Percentiles rank a stretch among this genome's conserved stretches.
phyloP scores from a whole-genome alignment of 2,329 filamentous ascomycete species.

The Alternaria sp. region DNA sequence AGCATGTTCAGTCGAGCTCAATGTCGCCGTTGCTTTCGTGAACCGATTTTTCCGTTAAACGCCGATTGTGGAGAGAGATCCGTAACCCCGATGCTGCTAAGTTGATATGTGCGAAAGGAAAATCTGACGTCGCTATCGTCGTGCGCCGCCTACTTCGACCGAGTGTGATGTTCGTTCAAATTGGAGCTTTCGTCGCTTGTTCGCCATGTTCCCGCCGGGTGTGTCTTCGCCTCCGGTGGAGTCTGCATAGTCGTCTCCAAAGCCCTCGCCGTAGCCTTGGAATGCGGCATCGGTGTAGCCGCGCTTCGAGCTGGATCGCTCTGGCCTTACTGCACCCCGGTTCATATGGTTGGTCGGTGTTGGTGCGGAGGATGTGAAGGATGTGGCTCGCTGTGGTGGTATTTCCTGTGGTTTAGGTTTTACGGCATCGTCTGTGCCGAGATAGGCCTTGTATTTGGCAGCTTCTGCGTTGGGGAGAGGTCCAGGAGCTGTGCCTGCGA shows the following conservation, averaged over 20 bases:
- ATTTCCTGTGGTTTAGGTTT: slow-evolving; percentile 38
- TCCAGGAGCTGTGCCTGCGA: slow-evolving; percentile 51
- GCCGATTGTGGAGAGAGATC: slow-evolving; percentile 9
- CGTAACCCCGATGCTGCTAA: slow-evolving; percentile 16
- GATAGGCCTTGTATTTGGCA: slow-evolving; percentile 50
- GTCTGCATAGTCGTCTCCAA: slow-evolving; percentile 70
- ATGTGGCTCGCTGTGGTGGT: slow-evolving; percentile 27
- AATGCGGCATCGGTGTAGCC: slow-evolving; percentile 77
- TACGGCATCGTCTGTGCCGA: slow-evolving; percentile 53
- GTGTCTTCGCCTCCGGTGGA: slow-evolving; percentile 76
- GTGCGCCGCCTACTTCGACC: slow-evolving; percentile 45
- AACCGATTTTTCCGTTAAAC: slow-evolving; percentile 14
- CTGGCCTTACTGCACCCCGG: slow-evolving; percentile 62
- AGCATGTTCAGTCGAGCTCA: background rate
- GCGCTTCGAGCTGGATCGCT: slow-evolving; percentile 73
- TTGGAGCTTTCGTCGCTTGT: slow-evolving; percentile 44
- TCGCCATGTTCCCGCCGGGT: slow-evolving; percentile 30
- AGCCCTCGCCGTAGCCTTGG: slow-evolving; percentile 76
- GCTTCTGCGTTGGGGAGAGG: slow-evolving; percentile 50
- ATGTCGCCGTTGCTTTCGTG: slow-evolving; percentile 9
- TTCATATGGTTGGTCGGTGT: slow-evolving; percentile 45
- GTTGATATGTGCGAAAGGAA: slow-evolving; percentile 14
- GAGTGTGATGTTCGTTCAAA: slow-evolving; percentile 44
- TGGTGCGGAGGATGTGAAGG: slow-evolving; percentile 28
- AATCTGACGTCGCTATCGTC: slow-evolving; percentile 32